Base-by-base conservation (phyloP, 129 eudicot species). In the Flaveria bidentis region DNA sequence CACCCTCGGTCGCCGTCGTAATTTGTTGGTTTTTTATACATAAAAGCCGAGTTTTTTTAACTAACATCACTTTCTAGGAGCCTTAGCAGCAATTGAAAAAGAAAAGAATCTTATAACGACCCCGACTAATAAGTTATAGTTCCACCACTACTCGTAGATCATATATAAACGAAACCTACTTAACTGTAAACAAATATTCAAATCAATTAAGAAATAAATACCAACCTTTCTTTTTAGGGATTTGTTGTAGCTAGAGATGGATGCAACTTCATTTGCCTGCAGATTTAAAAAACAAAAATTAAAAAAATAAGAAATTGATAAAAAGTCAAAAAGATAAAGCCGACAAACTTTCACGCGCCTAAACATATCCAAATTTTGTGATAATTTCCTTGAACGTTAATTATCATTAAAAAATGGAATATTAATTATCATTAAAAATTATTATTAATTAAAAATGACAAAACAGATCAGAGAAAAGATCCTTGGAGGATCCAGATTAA, bases 221-320 rank as follows among this genome's bases (percentile, higher is more conserved):
- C 44, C 36, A 78, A 85, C 89, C 87, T 84, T 86, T 81, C 85
- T 86, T 79, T 80, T 72, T 5, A 69, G 83, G 13, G 80, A 83
- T 60, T 81, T 84, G 80, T 82, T 84, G 81, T 25, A 56, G 30
- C 72, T 50, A 9, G 81, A 44, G 14, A 74, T 71, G 1, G 80
- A 74, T 25, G 88, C 74, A 15, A 74, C 76, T 20, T 85, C 96
- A 73, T 57, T 77, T 23, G 86, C 83, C 96, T 89, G 89, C 47
- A 82, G 58, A 45, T 20, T 53, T 13, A 1, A 14, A 23, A 1
- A 60, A 60, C 5, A 25, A 61, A 12, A 23, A 2, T 11, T 58
- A 58, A 0, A 20, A 58, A 58, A 58, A 23, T 23, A 2, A 0
- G 20, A 68, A 52, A 22, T 30, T 30, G 36, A 4, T 30, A 30